Base-by-base conservation (phyloP, 1,284 basidiomycete genomes). In the Cerioporus squamosus region DNA sequence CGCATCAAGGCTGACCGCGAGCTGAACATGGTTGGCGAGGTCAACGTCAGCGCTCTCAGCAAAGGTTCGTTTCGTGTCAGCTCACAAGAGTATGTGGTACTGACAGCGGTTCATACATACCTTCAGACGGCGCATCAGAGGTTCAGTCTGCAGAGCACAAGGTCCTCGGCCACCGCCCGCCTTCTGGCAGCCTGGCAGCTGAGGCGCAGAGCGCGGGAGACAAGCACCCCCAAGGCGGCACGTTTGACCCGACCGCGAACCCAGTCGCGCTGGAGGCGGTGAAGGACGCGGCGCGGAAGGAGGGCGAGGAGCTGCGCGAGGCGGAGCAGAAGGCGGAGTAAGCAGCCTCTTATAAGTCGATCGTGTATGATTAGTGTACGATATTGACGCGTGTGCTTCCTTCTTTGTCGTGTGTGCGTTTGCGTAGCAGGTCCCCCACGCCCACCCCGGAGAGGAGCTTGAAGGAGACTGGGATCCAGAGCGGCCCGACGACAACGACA, bases 121-220 rank as follows among this genome's bases (percentile, higher is more conserved):
- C 7, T 31, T 12, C 42, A 36, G 33, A 36, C 3, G 33, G 33
- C 10, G 33, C 33, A 10, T 36, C 33, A 10, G 33, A 36, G 20
- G 40, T 63, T 24, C 50, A 48, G 24, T 36, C 52, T 2, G 59
- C 49, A 0, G 70, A 74, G 53, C 68, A 71, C 55, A 66, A 67
- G 46, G 69, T 66, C 9, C 66, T 74, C 0, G 73, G 72, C 2
- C 70, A 74, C 56, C 67, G 68, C 10, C 70, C 74, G 4, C 74
- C 74, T 3, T 57, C 68, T 6, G 69, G 68, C 22, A 74, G 69
- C 5, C 67, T 75, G 31, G 72, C 73, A 0, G 67, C 72, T 9
- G 66, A 70, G 49, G 73, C 70, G 22, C 68, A 71, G 60, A 58
- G 68, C 15, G 73, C 70, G n/a, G 69, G 71, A 5, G 66, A 68